These are phyloP conservation scores for Pythium dissimile DNA, from an alignment of 352 stramenopile genomes.

Conservation along the genomic window DNA sequence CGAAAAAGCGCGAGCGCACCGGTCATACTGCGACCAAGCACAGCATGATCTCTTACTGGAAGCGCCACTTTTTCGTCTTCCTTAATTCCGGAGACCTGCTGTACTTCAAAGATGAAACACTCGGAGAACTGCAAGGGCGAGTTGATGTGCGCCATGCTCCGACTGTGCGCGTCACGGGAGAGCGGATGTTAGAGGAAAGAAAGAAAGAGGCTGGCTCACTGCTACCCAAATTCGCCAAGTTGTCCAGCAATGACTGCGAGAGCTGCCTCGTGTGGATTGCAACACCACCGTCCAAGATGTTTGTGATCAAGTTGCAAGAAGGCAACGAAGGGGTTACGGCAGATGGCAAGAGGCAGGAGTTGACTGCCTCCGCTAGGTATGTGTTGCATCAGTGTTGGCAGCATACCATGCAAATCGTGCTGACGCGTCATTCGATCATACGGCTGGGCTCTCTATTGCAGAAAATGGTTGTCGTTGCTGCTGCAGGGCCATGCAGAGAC, in stretches of 20 bases:
- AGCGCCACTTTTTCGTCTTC: constrained; percentile 79
- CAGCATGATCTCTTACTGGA: constrained; percentile 86
- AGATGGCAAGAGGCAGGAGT: constrained; percentile 33
- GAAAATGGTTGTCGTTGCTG: constrained; percentile 70
- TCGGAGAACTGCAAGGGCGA: constrained; percentile 65
- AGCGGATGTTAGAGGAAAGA: constrained; percentile 67
- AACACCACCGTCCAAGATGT: constrained; percentile 81
- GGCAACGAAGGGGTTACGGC: constrained; percentile 38
- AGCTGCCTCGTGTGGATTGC: constrained; percentile 80
- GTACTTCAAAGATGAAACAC: constrained; percentile 74
- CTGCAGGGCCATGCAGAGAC: constrained; percentile 75
- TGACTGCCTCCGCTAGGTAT: constrained; percentile 59
- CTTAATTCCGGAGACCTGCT: constrained; percentile 67
- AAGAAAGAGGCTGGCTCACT: constrained; percentile 50
- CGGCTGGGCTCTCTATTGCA: background rate
- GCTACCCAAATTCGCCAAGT: constrained; percentile 72
- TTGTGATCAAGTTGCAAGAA: constrained; percentile 74
- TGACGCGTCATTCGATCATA: background rate
- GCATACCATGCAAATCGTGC: background rate
- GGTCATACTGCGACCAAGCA: constrained; percentile 52
- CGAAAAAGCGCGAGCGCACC: constrained; percentile 71
- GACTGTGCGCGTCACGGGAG: constrained; percentile 72
- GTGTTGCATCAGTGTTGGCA: background rate
- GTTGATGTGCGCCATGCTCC: constrained; percentile 77
- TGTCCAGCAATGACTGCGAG: constrained; percentile 50